Evolutionary conservation across 305 asterid genomes (phyloP), one percentile per base, ranked within the genome.

Genomic region (Lippia alba): DNA sequence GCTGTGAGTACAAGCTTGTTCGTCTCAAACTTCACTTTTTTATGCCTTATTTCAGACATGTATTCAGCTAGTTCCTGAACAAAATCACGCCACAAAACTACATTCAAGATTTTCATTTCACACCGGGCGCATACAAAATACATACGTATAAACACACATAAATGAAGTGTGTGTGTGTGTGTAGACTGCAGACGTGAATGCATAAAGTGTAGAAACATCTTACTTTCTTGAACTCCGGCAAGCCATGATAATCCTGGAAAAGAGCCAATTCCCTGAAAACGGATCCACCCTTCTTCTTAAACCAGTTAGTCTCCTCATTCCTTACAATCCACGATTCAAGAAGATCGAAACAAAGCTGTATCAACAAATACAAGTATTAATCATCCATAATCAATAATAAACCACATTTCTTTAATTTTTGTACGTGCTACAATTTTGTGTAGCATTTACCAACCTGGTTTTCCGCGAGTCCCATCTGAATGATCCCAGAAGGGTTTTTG

Each of bases 381-480:
- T 8, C 3, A 69, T 53, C 15, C 30, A 24, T 24, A 24, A 24
- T 24, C 30, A 24, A 24, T 24, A 24, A 24, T 24, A 24, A 24
- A 24, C 30, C 30, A 39, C 45, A 5, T 5, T 39, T 39, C 45
- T 39, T 39, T 39, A 9, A 6, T 39, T 5, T 39, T 39, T 5
- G 45, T 9, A 39, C 10, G 10, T 39, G 10, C 45, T 39, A 39
- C 10, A 39, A 39, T 9, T 39, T 6, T 5, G 4, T 39, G 9
- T 39, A 8, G 49, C 49, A 44, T 49, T n/a, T 6, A 62, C 12
- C n/a, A 3, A 86, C 97, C 92, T 86, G 97, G 65, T 89, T 91
- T 53, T 91, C 97, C 3, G 96, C 97, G 3, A 89, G 80, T 62
- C 96, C 97, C 91, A 91, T 86, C 72, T 91, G 97, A 59, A 89